Conservation (phyloP, 306 rosid genomes). For the Fragaria nilgerrensis region DNA sequence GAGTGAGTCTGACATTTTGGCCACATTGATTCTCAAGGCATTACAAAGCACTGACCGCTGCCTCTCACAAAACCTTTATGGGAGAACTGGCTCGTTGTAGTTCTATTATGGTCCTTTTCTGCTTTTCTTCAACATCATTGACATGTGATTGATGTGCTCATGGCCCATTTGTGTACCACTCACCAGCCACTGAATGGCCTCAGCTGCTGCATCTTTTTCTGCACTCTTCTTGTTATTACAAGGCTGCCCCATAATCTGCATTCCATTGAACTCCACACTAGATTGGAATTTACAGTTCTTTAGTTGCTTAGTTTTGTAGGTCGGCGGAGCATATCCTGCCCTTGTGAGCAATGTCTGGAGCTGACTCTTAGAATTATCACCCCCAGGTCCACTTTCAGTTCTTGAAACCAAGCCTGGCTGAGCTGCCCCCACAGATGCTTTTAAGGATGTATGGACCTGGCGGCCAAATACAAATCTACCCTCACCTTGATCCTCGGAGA, state of each 20-base stretch:
- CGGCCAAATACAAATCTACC: conserved; percentile 75
- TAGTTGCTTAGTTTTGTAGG: conserved; percentile 66
- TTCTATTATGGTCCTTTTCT: conserved; percentile 61
- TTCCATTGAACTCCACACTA: conserved; percentile 71
- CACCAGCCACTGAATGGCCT: conserved; percentile 86
- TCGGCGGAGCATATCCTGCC: conserved; percentile 78
- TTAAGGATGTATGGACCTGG: conserved; percentile 50
- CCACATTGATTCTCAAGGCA: neutral
- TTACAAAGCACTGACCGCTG: neutral
- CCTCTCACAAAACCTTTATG: conserved; percentile 1
- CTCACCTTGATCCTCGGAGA: conserved; percentile 54
- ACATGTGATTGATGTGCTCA: conserved; percentile 61
- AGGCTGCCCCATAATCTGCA: conserved; percentile 79
- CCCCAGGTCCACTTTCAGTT: conserved; percentile 97
- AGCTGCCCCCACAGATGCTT: conserved; percentile 33
- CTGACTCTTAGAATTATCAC: conserved; percentile 93
- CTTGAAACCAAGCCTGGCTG: conserved; percentile 61
- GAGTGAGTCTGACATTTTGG: neutral
- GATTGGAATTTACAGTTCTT: conserved; percentile 64
- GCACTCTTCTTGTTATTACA: conserved; percentile 89
- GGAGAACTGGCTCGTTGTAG: neutral
- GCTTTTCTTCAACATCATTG: conserved; percentile 76
- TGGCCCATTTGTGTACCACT: conserved; percentile 56
- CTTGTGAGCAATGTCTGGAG: conserved; percentile 89
- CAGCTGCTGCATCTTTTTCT: conserved; percentile 95